A percentile compares a stretch with the other conserved stretches of the same genome.
Conservation (phyloP, 139 green algal genomes). For the Pseudopediastrum boryanum region DNA sequence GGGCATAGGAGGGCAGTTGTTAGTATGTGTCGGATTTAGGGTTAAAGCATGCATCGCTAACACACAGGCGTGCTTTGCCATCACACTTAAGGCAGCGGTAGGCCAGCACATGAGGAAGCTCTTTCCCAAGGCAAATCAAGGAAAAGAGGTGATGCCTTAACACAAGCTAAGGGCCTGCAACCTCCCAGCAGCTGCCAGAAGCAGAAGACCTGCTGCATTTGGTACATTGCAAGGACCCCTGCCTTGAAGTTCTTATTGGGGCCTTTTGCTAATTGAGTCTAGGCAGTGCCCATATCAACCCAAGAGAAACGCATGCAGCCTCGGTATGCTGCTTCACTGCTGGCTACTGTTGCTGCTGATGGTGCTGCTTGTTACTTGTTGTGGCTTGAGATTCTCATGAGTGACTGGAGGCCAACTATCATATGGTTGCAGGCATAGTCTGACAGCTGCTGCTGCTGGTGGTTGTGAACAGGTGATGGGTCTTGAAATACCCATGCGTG, state of each 20-base stretch:
- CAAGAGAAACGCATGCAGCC: neutral
- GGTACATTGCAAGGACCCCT: no score
- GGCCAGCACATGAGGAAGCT: neutral
- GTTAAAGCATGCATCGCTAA: no score
- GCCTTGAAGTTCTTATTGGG: no score
- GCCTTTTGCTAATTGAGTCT: no score
- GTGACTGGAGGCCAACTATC: neutral
- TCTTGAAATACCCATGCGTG: constrained; percentile 81
- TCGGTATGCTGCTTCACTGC: neutral
- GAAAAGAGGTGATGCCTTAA: neutral
- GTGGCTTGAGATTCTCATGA: neutral
- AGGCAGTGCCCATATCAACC: neutral
- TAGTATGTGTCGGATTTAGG: neutral
- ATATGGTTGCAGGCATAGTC: neutral
- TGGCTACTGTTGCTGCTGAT: neutral
- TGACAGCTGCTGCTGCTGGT: neutral
- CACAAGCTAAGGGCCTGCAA: neutral
- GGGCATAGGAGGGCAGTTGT: neutral
- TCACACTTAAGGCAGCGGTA: neutral
- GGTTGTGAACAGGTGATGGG: constrained; percentile 53
- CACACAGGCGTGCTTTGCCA: no score
- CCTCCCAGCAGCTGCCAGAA: no score
- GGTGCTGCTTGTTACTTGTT: neutral
- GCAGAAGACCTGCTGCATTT: no score
- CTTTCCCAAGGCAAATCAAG: neutral